A percentile compares a stretch with the other conserved stretches of the same genome.
phyloP scores from a whole-genome alignment of 768 basidiomycete genomes.

The Lentinus tigrinus region DNA sequence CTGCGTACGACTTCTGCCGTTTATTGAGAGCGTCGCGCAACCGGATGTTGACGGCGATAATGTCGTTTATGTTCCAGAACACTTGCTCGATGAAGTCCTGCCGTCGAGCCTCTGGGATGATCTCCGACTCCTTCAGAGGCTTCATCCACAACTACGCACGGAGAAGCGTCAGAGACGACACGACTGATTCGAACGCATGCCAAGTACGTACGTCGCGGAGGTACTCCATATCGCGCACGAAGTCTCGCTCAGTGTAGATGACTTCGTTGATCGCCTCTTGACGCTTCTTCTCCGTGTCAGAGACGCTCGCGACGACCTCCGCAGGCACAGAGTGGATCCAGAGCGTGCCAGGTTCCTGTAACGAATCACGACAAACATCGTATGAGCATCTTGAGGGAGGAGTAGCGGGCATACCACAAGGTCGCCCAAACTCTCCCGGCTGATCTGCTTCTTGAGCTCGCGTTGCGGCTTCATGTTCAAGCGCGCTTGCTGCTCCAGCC shows the following conservation, averaged over 20 bases:
- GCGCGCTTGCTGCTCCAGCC: conserved; percentile 91
- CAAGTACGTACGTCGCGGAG: conserved; percentile 75
- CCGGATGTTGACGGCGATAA: conserved; percentile 86
- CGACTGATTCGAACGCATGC: background rate
- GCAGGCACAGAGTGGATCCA: conserved; percentile 97
- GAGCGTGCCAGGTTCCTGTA: conserved; percentile 74
- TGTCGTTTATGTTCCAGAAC: conserved; percentile 97
- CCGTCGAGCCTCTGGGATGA: conserved; percentile 74
- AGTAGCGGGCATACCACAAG: conserved; percentile 52
- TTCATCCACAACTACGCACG: conserved; percentile 78
- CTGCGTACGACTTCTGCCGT: conserved; percentile 91
- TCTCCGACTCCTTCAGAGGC: conserved; percentile 70
- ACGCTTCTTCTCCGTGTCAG: conserved; percentile 89
- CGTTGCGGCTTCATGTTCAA: conserved; percentile 94
- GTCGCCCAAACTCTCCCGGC: conserved; percentile 79
- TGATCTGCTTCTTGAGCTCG: conserved; percentile 82
- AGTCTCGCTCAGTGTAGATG: conserved; percentile 92
- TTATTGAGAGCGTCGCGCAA: conserved; percentile 94
- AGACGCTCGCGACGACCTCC: conserved; percentile 90
- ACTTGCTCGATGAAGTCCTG: conserved; percentile 90
- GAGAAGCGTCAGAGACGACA: background rate
- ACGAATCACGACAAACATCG: background rate
- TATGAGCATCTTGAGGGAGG: conserved; percentile 8
- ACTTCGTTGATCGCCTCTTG: conserved; percentile 99
- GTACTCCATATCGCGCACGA: conserved; percentile 97